These are phyloP conservation scores for Theileria orientalis DNA, from an alignment of 169 alveolate genomes.

Conservation along the genomic window DNA sequence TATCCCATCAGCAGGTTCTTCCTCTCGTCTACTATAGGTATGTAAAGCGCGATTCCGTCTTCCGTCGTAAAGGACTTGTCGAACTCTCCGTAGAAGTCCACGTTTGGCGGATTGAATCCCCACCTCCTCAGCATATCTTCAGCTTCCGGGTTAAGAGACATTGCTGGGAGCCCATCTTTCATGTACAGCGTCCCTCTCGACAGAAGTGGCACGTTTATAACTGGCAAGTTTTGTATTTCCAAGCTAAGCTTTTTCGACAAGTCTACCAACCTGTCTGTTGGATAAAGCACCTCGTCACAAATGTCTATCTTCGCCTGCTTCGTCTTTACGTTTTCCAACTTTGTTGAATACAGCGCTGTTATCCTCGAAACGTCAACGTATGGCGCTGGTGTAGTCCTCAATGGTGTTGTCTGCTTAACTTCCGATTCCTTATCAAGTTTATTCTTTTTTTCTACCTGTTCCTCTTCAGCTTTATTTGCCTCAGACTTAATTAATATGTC, in stretches of 20 bases:
- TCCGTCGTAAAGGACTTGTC: conserved; percentile 33
- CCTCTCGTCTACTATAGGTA: conserved; percentile 45
- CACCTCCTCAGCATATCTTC: conserved; percentile 65
- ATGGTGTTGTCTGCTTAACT: conserved; percentile 6
- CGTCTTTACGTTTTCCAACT: conserved; percentile 59
- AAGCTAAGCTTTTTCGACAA: conserved; percentile 64
- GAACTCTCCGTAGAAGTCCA: conserved; percentile 71
- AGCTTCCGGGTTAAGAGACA: conserved; percentile 74
- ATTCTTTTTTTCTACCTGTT: background rate
- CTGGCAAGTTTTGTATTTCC: conserved; percentile 67
- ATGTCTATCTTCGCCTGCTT: conserved; percentile 61
- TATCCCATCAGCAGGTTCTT: conserved; percentile 65
- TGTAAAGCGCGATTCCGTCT: conserved; percentile 20
- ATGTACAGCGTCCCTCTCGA: conserved; percentile 68
- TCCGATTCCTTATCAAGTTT: conserved; percentile 1
- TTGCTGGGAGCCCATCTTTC: conserved; percentile 73
- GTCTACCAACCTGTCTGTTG: conserved; percentile 53
- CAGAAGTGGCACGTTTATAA: conserved; percentile 71
- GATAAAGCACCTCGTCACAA: conserved; percentile 60
- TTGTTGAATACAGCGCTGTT: conserved; percentile 68
- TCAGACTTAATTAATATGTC: conserved; percentile 28
- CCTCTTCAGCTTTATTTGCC: background rate
- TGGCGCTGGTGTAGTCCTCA: conserved; percentile 1
- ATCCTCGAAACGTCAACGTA: conserved; percentile 63
- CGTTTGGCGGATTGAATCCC: conserved; percentile 70